Evolutionary conservation across 1,284 basidiomycete species (phyloP).

Genomic region (Ceratobasidium theobromae): DNA sequence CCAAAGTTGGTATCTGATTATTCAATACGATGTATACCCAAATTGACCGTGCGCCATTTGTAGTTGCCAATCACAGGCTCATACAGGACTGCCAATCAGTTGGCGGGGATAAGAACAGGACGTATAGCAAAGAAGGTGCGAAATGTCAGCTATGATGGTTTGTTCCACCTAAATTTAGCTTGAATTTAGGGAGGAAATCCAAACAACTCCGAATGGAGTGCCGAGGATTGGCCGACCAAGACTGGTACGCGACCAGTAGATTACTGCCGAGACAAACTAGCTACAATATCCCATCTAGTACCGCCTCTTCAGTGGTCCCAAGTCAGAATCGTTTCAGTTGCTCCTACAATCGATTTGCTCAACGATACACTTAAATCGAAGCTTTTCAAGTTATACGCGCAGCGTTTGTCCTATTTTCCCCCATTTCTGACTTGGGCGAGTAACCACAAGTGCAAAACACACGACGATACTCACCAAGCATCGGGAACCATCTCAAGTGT

Average conservation of each 20-base stretch:
- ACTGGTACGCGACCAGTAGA: background rate
- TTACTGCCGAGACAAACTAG: background rate
- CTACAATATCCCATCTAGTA: background rate
- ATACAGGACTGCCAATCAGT: too few relatives aligned
- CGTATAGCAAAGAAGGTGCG: too few relatives aligned
- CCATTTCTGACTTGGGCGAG: background rate
- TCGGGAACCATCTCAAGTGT: slow-evolving; percentile 6
- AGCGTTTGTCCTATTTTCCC: background rate
- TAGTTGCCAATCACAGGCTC: background rate
- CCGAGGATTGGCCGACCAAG: background rate
- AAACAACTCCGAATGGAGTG: background rate
- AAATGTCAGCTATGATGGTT: background rate
- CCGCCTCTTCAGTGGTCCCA: background rate
- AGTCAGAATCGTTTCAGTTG: background rate
- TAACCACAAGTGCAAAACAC: background rate
- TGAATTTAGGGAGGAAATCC: background rate
- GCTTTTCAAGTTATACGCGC: background rate
- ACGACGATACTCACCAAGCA: background rate
- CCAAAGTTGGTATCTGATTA: background rate
- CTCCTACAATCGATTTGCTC: background rate
- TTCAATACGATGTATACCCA: background rate
- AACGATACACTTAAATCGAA: background rate
- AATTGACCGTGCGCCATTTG: background rate
- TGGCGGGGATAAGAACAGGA: too few relatives aligned
- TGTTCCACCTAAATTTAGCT: background rate